Evolutionary conservation across 768 basidiomycete species (phyloP).

Genomic region (Hypholoma fasciculare): DNA sequence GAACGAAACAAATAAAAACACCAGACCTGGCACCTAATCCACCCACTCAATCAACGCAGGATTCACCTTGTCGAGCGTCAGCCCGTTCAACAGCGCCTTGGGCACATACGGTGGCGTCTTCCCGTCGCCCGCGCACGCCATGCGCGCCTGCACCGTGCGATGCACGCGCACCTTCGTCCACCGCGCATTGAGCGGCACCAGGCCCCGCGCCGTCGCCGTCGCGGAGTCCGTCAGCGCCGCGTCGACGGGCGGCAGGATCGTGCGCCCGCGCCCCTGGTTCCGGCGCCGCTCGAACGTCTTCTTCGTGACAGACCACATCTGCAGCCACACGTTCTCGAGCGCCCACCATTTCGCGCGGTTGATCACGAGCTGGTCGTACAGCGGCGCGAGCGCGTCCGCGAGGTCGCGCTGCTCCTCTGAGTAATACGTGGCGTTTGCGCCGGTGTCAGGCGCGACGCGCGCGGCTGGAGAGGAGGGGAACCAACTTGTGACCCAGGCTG

Average conservation of each 20-base stretch:
- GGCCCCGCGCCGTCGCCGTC: neutral
- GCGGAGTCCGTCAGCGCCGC: neutral
- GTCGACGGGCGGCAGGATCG: constrained; percentile 3
- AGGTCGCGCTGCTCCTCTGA: constrained; percentile 12
- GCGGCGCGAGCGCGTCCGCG: constrained; percentile 12
- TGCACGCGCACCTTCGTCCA: constrained; percentile 13
- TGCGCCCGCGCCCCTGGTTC: constrained; percentile 7
- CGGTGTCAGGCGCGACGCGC: neutral
- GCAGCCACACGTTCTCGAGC: constrained; percentile 8
- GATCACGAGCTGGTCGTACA: constrained; percentile 15
- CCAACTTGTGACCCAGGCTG: constrained; percentile 4
- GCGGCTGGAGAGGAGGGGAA: neutral
- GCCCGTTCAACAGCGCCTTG: constrained; percentile 2
- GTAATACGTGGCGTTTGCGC: neutral
- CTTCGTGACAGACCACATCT: constrained; percentile 4
- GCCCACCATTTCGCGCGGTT: constrained; percentile 5
- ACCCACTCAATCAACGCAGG: constrained; percentile 9
- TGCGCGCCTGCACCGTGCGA: constrained; percentile 10
- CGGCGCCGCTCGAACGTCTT: neutral
- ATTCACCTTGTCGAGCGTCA: constrained; percentile 9
- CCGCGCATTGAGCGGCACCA: constrained; percentile 1
- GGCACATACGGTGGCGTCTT: constrained; percentile 3
- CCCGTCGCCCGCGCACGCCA: constrained; percentile 4
- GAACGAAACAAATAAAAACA: neutral
- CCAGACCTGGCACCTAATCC: neutral